These are phyloP conservation scores for Debaryomyces sp. DNA, from an alignment of 1,139 yeast species.

Conservation along the genomic window DNA sequence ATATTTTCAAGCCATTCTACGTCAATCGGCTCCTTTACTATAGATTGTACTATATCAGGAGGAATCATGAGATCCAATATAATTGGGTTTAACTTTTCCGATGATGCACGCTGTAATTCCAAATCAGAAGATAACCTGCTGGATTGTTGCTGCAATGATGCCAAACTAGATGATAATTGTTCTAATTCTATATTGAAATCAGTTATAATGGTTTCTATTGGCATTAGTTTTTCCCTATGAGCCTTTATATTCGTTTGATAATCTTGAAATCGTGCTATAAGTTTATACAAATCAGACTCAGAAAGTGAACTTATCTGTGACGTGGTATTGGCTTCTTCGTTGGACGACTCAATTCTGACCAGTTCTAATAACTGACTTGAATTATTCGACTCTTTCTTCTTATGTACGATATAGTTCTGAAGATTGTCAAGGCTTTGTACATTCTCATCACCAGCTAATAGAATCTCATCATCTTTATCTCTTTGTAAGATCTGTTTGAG, in stretches of 20 bases:
- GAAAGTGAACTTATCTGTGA: constrained; percentile 11
- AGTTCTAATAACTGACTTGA: constrained; percentile 17
- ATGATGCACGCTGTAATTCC: constrained; percentile 54
- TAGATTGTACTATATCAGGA: constrained; percentile 59
- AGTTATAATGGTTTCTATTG: constrained; percentile 43
- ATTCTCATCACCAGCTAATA: not conserved
- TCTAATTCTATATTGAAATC: constrained; percentile 61
- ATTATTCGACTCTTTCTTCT: not conserved
- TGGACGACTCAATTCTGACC: constrained; percentile 19
- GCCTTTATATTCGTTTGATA: constrained; percentile 39
- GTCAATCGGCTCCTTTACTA: constrained; percentile 51
- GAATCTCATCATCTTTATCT: not conserved
- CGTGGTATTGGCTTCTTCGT: constrained; percentile 1
- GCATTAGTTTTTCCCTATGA: constrained; percentile 39
- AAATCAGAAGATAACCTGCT: constrained; percentile 37
- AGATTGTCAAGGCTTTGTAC: constrained; percentile 10
- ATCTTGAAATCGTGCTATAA: constrained; percentile 29
- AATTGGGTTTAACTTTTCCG: constrained; percentile 65
- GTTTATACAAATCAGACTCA: constrained; percentile 14
- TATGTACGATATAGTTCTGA: constrained; percentile 6
- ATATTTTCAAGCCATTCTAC: constrained; percentile 62
- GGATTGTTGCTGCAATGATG: constrained; percentile 57
- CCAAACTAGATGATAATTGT: constrained; percentile 61
- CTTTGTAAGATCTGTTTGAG: constrained; percentile 15
- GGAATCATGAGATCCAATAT: constrained; percentile 76